These are phyloP conservation scores for Diddensiella transvaalensis DNA, from an alignment of 805 yeast genomes.

Conservation along the genomic window DNA sequence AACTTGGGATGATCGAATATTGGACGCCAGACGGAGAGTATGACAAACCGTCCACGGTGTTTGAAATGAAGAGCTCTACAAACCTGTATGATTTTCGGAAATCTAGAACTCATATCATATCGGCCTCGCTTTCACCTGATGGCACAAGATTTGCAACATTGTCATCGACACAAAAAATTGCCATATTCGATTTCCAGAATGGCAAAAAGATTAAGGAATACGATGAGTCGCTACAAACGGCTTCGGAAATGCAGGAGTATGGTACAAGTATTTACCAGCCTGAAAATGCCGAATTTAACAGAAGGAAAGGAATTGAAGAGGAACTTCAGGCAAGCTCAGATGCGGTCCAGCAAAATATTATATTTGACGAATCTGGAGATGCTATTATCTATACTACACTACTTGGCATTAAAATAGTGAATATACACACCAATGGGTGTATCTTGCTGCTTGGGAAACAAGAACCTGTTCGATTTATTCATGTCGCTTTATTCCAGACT, in stretches of 20 bases:
- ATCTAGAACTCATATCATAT: slow-evolving; percentile 28
- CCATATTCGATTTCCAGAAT: slow-evolving; percentile 34
- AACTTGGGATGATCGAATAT: slow-evolving; percentile 37
- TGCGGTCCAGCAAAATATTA: slow-evolving; percentile 16
- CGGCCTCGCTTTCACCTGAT: slow-evolving; percentile 28
- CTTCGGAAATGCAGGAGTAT: slow-evolving; percentile 28
- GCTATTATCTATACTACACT: slow-evolving; percentile 30
- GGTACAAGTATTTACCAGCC: slow-evolving; percentile 23
- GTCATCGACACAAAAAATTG: slow-evolving; percentile 33
- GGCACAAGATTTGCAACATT: slow-evolving; percentile 31
- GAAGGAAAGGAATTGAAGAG: slow-evolving; percentile 28
- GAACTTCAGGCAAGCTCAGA: slow-evolving; percentile 7
- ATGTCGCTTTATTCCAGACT: slow-evolving; percentile 31
- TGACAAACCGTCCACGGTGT: slow-evolving; percentile 28
- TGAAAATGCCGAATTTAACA: slow-evolving; percentile 29
- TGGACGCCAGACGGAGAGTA: slow-evolving; percentile 30
- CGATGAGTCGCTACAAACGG: slow-evolving; percentile 30
- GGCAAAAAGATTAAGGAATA: slow-evolving; percentile 35
- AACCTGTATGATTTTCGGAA: slow-evolving; percentile 39
- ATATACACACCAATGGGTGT: slow-evolving; percentile 27
- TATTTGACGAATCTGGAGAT: slow-evolving; percentile 33
- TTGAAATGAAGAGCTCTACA: slow-evolving; percentile 39
- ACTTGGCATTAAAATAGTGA: slow-evolving; percentile 33
- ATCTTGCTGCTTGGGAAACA: slow-evolving; percentile 29
- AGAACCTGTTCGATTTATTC: slow-evolving; percentile 31